Percentiles rank a stretch among this genome's conserved stretches.
These are phyloP conservation scores for Thielaviopsis musarum DNA, from an alignment of 2,329 filamentous ascomycete genomes.

Conservation along the genomic window DNA sequence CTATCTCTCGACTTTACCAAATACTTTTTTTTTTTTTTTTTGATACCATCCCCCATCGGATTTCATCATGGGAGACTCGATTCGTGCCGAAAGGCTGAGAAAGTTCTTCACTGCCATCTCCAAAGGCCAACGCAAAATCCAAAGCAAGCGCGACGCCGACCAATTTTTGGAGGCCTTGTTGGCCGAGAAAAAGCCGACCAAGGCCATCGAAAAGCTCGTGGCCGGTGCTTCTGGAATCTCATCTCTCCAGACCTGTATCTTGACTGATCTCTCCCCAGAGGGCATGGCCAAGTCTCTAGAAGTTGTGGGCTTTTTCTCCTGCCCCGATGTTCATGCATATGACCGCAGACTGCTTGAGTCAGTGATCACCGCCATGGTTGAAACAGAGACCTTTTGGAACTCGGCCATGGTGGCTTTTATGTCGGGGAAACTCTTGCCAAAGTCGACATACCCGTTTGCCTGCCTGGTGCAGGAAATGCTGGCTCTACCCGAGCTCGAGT, in stretches of 20 bases:
- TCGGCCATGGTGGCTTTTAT: neutral
- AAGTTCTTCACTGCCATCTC: neutral
- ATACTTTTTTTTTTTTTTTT: neutral
- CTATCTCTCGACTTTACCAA: too few species aligned
- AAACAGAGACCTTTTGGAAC: constrained; percentile 3
- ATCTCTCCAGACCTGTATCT: neutral
- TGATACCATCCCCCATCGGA: neutral
- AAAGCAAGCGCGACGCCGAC: neutral
- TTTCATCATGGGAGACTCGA: neutral
- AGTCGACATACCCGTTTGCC: neutral
- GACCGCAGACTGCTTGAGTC: neutral
- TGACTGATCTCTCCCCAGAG: neutral
- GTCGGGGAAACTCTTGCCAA: neutral
- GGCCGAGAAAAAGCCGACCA: neutral
- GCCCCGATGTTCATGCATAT: neutral
- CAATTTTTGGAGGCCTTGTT: constrained; percentile 5
- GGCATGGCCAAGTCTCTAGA: neutral
- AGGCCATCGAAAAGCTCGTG: neutral
- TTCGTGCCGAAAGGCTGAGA: neutral
- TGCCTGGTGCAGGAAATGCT: neutral
- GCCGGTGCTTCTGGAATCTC: neutral
- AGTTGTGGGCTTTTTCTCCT: neutral
- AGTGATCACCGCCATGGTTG: neutral
- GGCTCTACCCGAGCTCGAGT: neutral
- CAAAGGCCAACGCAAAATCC: neutral